Base-by-base conservation (phyloP, 2,329 filamentous ascomycete genomes). In the Emydomyces testavorans region DNA sequence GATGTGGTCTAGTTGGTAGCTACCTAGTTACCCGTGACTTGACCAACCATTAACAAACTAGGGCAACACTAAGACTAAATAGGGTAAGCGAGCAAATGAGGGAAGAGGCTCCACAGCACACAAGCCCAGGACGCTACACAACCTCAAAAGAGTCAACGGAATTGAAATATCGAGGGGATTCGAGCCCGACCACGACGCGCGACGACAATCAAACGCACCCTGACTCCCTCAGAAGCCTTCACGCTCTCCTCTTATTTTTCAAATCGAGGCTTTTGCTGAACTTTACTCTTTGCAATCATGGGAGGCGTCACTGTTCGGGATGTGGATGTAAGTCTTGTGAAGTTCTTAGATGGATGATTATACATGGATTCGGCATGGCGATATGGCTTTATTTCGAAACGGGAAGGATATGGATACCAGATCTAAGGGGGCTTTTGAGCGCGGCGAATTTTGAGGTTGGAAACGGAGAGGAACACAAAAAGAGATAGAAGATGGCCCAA, bases 251-350 rank as follows among this genome's bases (percentile, higher is more conserved):
- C 54, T 53, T 53, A 56, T 53, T 43, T 34, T 44, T 49, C 31
- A 16, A 62, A 57, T 58, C 62, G 62, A 59, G 57, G 63, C 58
- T 57, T 58, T 58, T 54, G 55, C 55, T 54, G 56, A 57, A n/a
- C n/a, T 57, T 59, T 57, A 57, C 58, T 42, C 63, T 60, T 64
- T 71, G 73, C 71, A 71, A 79, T 70, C 66, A 81, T 81, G 78
- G 74, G 75, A 70, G 78, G 78, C 69, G 77, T 81, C 67, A 74
- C 71, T 64, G 78, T 81, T 71, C 76, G 77, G 68, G 78, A 80
- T 74, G 78, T 81, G 67, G 75, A 78, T 66, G 74, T 76, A 71
- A 65, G 71, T 69, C 54, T 43, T 32, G 26, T 18, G 16, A 31
- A 29, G 15, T 35, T 35, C 20, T 23, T 32, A 7, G 24, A 18